Evolutionary conservation across 345 rosid genomes (phyloP), one percentile per base, ranked within the genome.

Genomic region (Eucalyptus curtisii): DNA sequence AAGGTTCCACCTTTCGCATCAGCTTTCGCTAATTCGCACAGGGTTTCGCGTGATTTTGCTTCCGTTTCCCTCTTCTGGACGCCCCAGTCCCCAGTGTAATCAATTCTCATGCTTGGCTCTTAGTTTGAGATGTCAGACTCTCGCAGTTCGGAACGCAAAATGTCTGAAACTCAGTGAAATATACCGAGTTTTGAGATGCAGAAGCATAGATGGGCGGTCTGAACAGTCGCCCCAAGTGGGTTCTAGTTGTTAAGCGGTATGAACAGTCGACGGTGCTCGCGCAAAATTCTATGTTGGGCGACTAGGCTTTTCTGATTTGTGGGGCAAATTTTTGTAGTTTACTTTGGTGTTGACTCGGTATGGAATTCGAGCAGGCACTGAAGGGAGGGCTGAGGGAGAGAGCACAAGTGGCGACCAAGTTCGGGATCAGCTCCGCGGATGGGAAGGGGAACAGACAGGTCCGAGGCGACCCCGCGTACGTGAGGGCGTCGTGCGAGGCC

Each of bases 341-440:
- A 40, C 47, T 76, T 76, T 76, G 27, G 42, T 76, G 82, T 19
- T 76, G 82, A 76, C 13, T 37, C 3, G 47, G 82, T 6, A 11
- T 76, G 82, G 25, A 76, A 76, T 40, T 76, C 19, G 82, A 76
- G 45, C 89, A 94, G 93, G 96, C 98, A 85, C 87, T 96, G 88
- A 94, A 94, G 87, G 97, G 94, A 90, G 93, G 91, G 37, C 22
- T 91, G 13, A 91, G 96, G 30, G 92, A 91, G 49, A 94, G 86
- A 52, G 95, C 92, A 52, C 94, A 94, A 59, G 49, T 96, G 87
- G 96, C 96, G 0, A 93, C 96, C 27, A 95, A 95, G 45, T 95
- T 94, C 86, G 96, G 95, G 3, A 40, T 93, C 57, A 59, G 8
- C 45, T 53, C 37, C n/a, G 88, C 87, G 53, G 94, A 90, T 30